Percentiles rank a stretch among this genome's conserved stretches.
These are phyloP conservation scores for Amanita rubescens DNA, from an alignment of 768 basidiomycete genomes.

Conservation along the genomic window DNA sequence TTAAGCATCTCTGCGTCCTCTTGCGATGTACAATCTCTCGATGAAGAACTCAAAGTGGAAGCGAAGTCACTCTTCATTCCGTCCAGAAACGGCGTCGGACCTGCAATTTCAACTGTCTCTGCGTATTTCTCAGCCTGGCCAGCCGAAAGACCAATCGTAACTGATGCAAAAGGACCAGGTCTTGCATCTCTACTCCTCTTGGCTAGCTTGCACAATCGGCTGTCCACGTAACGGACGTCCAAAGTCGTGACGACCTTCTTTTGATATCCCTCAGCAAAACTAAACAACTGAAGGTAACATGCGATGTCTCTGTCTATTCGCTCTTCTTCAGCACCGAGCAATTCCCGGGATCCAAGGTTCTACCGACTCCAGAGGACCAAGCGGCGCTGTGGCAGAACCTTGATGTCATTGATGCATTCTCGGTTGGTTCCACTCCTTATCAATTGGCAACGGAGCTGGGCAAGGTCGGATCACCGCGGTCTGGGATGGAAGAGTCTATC, in stretches of 20 bases:
- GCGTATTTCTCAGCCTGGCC: constrained; percentile 91
- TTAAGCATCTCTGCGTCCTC: constrained; percentile 71
- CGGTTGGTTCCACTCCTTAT: constrained; percentile 82
- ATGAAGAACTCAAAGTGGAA: constrained; percentile 72
- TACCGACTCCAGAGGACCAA: constrained; percentile 76
- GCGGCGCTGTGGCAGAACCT: constrained; percentile 80
- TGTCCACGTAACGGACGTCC: constrained; percentile 88
- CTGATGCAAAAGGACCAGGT: constrained; percentile 87
- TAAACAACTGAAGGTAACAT: constrained; percentile 89
- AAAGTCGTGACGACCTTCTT: constrained; percentile 76
- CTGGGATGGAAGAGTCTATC: constrained; percentile 83
- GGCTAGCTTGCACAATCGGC: constrained; percentile 86
- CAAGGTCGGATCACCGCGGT: constrained; percentile 53
- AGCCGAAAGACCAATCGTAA: constrained; percentile 84
- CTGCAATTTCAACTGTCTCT: constrained; percentile 69
- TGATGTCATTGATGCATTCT: constrained; percentile 82
- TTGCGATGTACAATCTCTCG: constrained; percentile 52
- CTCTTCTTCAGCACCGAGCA: constrained; percentile 81
- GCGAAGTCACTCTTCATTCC: constrained; percentile 86
- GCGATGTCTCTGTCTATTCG: constrained; percentile 89
- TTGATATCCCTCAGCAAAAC: constrained; percentile 93
- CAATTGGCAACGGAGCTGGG: constrained; percentile 57
- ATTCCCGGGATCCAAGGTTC: constrained; percentile 53
- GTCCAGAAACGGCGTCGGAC: constrained; percentile 41
- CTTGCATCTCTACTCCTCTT: constrained; percentile 89